These are phyloP conservation scores for Ganoderma lingzhi DNA, from an alignment of 1,284 basidiomycete species.

Conservation along the genomic window DNA sequence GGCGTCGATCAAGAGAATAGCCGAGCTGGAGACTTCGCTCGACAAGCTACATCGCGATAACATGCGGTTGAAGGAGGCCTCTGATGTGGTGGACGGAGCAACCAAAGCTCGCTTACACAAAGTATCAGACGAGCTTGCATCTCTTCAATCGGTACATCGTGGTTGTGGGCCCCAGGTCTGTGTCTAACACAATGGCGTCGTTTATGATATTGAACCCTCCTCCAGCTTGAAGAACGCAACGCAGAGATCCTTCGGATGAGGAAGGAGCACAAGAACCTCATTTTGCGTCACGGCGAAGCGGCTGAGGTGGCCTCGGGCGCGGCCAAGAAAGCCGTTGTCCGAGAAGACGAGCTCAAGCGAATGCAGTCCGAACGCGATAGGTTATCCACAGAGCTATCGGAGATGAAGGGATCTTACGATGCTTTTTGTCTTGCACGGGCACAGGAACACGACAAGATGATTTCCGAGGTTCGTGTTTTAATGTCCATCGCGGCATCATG, in stretches of 20 bases:
- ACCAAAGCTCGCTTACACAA: constrained; percentile 12
- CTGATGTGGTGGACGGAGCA: not conserved
- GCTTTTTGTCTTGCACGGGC: constrained; percentile 5
- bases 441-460: constrained; percentile 18
- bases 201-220: not conserved
- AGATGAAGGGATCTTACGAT: constrained; percentile 6
- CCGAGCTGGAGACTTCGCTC: constrained; percentile 7
- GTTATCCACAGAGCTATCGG: constrained; percentile 8
- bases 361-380: constrained; percentile 10
- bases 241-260: constrained; percentile 7
- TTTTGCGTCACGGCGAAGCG: constrained; percentile 13
- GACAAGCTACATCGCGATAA: not conserved
- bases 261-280: constrained; percentile 17
- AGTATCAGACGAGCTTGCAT: constrained; percentile 10
- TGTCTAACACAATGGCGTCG: not conserved
- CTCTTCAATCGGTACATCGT: constrained; percentile 1
- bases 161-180: constrained; percentile 9
- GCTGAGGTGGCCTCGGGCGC: not conserved
- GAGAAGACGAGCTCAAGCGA: constrained; percentile 10
- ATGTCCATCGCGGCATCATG: not conserved
- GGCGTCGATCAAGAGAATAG: not conserved
- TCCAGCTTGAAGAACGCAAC: constrained; percentile 8
- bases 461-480: constrained; percentile 3
- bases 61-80: constrained; percentile 1
- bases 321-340: not conserved